Conservation (phyloP, 768 basidiomycete genomes). For the Suillus plorans region DNA sequence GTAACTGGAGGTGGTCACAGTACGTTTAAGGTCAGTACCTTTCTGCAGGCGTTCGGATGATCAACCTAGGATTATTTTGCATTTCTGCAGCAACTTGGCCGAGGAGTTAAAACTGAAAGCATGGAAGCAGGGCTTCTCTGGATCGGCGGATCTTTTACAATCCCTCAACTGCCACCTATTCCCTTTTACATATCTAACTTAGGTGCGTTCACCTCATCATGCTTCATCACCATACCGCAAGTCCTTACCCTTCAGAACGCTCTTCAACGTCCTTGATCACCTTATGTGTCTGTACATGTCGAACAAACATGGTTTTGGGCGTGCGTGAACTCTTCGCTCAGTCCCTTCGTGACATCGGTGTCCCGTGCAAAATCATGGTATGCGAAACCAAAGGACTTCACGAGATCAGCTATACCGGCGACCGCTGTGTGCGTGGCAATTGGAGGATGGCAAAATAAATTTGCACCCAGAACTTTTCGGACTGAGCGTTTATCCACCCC, state of each 20-base stretch:
- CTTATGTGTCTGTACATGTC: slow-evolving; percentile 77
- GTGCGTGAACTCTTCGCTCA: slow-evolving; percentile 82
- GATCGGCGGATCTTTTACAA: slow-evolving; percentile 89
- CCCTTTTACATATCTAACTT: slow-evolving; percentile 46
- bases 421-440: slow-evolving; percentile 70
- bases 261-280: slow-evolving; percentile 94
- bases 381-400: slow-evolving; percentile 90
- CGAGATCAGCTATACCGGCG: slow-evolving; percentile 92
- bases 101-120: slow-evolving; percentile 47
- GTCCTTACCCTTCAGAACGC: slow-evolving; percentile 87
- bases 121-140: slow-evolving; percentile 90
- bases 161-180: slow-evolving; percentile 81
- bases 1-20: slow-evolving; percentile 82
- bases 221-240: slow-evolving; percentile 86
- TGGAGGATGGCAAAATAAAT: slow-evolving; percentile 65
- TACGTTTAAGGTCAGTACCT: slow-evolving; percentile 95
- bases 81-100: background rate
- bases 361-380: slow-evolving; percentile 84
- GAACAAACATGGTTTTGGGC: slow-evolving; percentile 87
- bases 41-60: slow-evolving; percentile 89
- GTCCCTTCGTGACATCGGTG: slow-evolving; percentile 69
- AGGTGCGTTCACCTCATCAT: slow-evolving; percentile 83
- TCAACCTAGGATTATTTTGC: slow-evolving; percentile 65
- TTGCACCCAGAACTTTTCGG: slow-evolving; percentile 80
- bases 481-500: slow-evolving; percentile 58